These are phyloP conservation scores for Picochlorum costavermella DNA, from an alignment of 139 green algal species.

Conservation along the genomic window DNA sequence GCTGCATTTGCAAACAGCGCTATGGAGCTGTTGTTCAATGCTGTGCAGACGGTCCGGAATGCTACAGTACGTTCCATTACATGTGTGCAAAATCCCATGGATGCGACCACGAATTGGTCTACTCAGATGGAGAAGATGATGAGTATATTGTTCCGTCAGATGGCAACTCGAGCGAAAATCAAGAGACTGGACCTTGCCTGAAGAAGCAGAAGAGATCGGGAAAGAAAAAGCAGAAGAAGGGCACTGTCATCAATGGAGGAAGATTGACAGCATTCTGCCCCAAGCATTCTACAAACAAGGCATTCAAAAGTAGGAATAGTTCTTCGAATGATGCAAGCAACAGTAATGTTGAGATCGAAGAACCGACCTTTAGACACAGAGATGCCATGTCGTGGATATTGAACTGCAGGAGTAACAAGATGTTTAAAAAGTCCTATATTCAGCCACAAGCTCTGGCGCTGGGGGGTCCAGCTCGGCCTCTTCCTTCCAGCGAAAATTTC, in stretches of 20 bases:
- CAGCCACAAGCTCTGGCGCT: too few species aligned
- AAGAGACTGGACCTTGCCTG: not conserved
- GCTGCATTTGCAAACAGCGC: conserved; percentile 50
- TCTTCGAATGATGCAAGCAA: too few species aligned
- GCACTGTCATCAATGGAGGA: conserved; percentile 9
- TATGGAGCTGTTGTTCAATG: conserved; percentile 77
- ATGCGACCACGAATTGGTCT: conserved; percentile 15
- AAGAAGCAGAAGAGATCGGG: not conserved
- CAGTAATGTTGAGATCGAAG: too few species aligned
- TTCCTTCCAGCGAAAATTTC: too few species aligned
- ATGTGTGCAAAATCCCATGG: conserved; percentile 56
- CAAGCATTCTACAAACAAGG: conserved; percentile 22
- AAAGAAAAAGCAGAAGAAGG: not conserved
- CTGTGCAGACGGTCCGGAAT: conserved; percentile 29
- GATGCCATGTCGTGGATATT: too few species aligned
- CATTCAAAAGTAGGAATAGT: too few species aligned
- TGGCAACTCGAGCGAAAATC: conserved; percentile 2
- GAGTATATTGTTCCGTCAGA: not conserved
- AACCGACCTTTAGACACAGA: too few species aligned
- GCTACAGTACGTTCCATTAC: conserved; percentile 65
- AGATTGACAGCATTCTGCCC: conserved; percentile 51
- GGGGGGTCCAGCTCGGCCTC: too few species aligned
- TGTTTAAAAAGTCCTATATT: too few species aligned
- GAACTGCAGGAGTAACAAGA: too few species aligned
- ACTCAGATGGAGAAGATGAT: conserved; percentile 21